phyloP scores from a whole-genome alignment of 2,329 filamentous ascomycete species.

The Helminthosporium solani region DNA sequence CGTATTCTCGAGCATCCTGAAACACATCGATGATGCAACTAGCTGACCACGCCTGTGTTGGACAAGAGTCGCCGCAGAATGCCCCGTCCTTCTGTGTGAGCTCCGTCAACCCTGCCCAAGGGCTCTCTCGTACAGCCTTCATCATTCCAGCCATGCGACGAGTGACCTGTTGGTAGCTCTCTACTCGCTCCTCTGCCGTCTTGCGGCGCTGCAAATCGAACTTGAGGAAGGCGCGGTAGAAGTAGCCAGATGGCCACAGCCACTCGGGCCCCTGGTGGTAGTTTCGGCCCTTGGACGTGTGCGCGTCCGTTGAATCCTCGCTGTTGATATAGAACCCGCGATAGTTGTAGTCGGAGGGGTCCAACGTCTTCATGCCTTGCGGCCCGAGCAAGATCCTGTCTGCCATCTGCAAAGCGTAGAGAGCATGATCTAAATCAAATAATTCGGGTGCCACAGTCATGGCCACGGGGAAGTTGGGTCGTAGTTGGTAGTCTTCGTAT shows the following conservation, averaged over 20 bases:
- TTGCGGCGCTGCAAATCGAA: constrained; percentile 79
- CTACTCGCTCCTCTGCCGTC: constrained; percentile 67
- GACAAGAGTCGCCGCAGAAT: constrained; percentile 86
- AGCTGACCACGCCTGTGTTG: constrained; percentile 95
- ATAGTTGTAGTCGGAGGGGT: constrained; percentile 90
- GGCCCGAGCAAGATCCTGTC: constrained; percentile 81
- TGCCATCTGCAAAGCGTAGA: constrained; percentile 75
- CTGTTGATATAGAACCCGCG: constrained; percentile 92
- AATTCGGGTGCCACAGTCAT: constrained; percentile 92
- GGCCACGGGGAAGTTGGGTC: constrained; percentile 89
- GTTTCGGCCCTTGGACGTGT: constrained; percentile 90
- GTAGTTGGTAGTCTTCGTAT: constrained; percentile 96
- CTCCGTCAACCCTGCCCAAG: constrained; percentile 90
- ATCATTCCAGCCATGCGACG: constrained; percentile 80
- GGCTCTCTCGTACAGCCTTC: constrained; percentile 73
- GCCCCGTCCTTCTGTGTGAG: constrained; percentile 87
- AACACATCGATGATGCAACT: constrained; percentile 94
- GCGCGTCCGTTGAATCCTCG: constrained; percentile 88
- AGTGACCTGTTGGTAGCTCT: constrained; percentile 94
- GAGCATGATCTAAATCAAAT: constrained; percentile 76
- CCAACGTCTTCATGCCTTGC: constrained; percentile 91
- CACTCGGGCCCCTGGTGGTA: constrained; percentile 99
- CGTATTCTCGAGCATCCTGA: constrained; percentile 69
- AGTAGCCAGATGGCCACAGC: constrained; percentile 97
- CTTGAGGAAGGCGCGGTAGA: constrained; percentile 84